phyloP scores from a whole-genome alignment of 148 eudicot genomes.

The Camellia japonica region DNA sequence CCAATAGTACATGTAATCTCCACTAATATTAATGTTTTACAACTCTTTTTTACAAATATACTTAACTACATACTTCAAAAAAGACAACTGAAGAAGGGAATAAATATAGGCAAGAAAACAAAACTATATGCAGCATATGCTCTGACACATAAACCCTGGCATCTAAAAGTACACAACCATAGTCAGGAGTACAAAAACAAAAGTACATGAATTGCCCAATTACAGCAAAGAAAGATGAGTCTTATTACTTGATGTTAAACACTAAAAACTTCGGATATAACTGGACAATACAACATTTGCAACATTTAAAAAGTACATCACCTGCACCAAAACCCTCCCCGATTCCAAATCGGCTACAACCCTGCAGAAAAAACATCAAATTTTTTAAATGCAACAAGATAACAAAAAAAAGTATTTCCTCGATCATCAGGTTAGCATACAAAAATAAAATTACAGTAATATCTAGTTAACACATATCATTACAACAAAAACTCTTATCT shows the following conservation, averaged over 20 bases:
- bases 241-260: background rate
- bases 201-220: background rate
- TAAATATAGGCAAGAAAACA: background rate
- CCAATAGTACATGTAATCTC: background rate
- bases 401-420: background rate
- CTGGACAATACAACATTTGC: conserved; percentile 38
- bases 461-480: background rate
- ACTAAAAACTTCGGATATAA: background rate
- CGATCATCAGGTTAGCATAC: background rate
- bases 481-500: background rate
- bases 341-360: conserved; percentile 22
- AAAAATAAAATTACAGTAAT: too few relatives aligned
- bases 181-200: background rate
- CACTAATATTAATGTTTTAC: background rate
- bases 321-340: conserved; percentile 24
- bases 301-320: conserved; percentile 6
- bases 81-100: background rate
- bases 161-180: background rate
- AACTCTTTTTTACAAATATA: background rate
- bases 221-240: background rate
- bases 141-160: background rate
- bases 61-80: background rate
- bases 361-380: conserved; percentile 5
- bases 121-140: conserved; percentile 1
- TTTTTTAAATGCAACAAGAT: background rate